phyloP scores from a whole-genome alignment of 2,329 filamentous ascomycete genomes.

The Colletotrichum sp. region DNA sequence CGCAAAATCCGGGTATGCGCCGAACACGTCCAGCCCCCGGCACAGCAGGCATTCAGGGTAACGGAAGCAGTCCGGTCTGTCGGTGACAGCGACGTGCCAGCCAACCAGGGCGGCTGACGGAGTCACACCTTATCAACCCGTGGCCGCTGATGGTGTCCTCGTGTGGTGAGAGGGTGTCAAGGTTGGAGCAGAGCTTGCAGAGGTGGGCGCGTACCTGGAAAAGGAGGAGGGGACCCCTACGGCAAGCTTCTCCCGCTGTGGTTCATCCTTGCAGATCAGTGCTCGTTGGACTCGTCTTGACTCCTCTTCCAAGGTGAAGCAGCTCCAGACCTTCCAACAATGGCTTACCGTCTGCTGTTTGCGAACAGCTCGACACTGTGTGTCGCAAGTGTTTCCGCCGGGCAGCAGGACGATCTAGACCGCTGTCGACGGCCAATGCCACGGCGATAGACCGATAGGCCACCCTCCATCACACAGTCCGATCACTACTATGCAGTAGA shows the following conservation, averaged over 20 bases:
- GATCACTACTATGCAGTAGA: not conserved
- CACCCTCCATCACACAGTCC: conserved; percentile 16
- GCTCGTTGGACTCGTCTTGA: not conserved
- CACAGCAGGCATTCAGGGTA: not conserved
- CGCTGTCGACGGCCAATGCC: not conserved
- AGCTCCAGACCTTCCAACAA: not conserved
- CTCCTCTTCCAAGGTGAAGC: not conserved
- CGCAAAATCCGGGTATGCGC: not conserved
- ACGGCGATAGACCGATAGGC: conserved; percentile 14
- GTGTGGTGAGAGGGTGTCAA: not conserved
- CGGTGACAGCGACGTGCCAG: conserved; percentile 14
- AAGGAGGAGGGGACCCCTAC: conserved; percentile 8
- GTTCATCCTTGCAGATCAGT: conserved; percentile 8
- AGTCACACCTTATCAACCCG: not conserved
- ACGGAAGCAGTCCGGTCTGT: conserved; percentile 9
- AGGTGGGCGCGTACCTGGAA: conserved; percentile 17
- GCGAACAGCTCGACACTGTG: not conserved
- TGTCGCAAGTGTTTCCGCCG: not conserved
- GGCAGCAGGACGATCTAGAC: conserved; percentile 1
- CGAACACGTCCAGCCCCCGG: conserved; percentile 2
- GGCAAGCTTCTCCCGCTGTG: not conserved
- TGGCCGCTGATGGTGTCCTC: conserved; percentile 12
- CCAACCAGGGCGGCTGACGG: conserved; percentile 4
- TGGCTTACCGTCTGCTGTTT: not conserved
- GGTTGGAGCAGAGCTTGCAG: not conserved